These are phyloP conservation scores for Dactylellina sp. DNA, from an alignment of 2,329 filamentous ascomycete species.

Conservation along the genomic window DNA sequence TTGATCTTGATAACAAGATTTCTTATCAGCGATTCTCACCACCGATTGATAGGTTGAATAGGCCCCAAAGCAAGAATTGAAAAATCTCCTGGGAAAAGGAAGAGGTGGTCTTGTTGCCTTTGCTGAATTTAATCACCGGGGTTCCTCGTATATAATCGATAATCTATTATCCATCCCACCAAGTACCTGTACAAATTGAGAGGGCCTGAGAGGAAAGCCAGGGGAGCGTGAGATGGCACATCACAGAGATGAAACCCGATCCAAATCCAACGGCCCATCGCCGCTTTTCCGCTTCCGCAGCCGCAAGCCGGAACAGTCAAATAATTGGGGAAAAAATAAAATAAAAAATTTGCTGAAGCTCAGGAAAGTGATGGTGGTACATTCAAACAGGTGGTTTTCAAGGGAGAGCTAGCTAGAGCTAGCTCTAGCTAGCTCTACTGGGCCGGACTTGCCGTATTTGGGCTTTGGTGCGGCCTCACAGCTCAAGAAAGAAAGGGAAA, in stretches of 20 bases:
- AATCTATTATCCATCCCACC: conserved; percentile 41
- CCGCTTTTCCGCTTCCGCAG: conserved; percentile 57
- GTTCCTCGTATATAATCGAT: conserved; percentile 37
- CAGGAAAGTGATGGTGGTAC: conserved; percentile 31
- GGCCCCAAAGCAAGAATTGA: not conserved
- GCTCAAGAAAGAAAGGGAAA: conserved; percentile 27
- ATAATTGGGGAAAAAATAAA: conserved; percentile 10
- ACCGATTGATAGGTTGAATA: conserved; percentile 5
- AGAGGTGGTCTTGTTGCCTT: conserved; percentile 15
- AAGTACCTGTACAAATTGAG: conserved; percentile 29
- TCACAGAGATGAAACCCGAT: conserved; percentile 55
- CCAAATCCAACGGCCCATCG: conserved; percentile 45
- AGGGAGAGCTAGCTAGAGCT: conserved; percentile 41
- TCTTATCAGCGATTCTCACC: conserved; percentile 1
- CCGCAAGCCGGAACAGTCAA: conserved; percentile 43
- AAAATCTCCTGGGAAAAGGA: not conserved
- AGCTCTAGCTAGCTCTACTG: conserved; percentile 29
- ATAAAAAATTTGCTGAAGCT: conserved; percentile 12
- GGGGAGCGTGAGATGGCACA: conserved; percentile 44
- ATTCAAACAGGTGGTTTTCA: conserved; percentile 40
- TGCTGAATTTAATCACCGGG: conserved; percentile 19
- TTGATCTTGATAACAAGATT: not conserved
- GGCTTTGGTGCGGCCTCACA: conserved; percentile 17
- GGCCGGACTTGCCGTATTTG: conserved; percentile 43
- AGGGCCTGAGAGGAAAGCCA: conserved; percentile 36